These are phyloP conservation scores for Xylariaceae sp. DNA, from an alignment of 2,329 filamentous ascomycete species.

Conservation along the genomic window DNA sequence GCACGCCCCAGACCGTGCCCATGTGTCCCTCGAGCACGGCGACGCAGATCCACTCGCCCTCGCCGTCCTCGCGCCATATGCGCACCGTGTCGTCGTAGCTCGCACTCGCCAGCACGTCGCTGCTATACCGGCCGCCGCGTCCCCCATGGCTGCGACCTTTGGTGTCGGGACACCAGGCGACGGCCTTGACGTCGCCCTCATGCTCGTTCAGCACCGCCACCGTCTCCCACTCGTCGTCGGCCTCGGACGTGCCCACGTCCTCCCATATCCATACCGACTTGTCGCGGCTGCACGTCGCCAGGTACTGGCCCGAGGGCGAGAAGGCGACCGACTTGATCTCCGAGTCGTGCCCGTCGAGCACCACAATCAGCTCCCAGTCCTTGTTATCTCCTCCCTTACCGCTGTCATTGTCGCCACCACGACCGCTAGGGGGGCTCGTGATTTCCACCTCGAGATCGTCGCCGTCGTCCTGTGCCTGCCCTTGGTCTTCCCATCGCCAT, in stretches of 20 bases:
- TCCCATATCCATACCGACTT: conserved; percentile 99
- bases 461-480: conserved; percentile 17
- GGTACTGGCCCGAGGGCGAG: conserved; percentile 65
- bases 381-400: conserved; percentile 62
- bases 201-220: conserved; percentile 93
- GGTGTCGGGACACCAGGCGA: conserved; percentile 81
- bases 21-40: conserved; percentile 72
- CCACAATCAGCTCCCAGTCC: conserved; percentile 88
- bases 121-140: conserved; percentile 47
- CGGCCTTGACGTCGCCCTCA: conserved; percentile 89
- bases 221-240: conserved; percentile 94
- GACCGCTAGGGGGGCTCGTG: too few relatives aligned
- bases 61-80: conserved; percentile 82
- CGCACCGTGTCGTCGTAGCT: conserved; percentile 92
- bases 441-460: conserved; percentile 35
- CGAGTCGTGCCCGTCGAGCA: conserved; percentile 90
- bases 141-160: conserved; percentile 42
- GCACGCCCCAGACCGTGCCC: conserved; percentile 85
- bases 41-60: conserved; percentile 88
- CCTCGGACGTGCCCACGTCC: conserved; percentile 66
- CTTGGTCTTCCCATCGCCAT: conserved; percentile 62
- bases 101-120: conserved; percentile 77
- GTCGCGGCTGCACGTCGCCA: conserved; percentile 87
- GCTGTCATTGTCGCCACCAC: conserved; percentile 33
- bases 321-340: conserved; percentile 82